Evolutionary conservation across 1,139 yeast species (phyloP).

Genomic region (Suhomyces ambrosiae): DNA sequence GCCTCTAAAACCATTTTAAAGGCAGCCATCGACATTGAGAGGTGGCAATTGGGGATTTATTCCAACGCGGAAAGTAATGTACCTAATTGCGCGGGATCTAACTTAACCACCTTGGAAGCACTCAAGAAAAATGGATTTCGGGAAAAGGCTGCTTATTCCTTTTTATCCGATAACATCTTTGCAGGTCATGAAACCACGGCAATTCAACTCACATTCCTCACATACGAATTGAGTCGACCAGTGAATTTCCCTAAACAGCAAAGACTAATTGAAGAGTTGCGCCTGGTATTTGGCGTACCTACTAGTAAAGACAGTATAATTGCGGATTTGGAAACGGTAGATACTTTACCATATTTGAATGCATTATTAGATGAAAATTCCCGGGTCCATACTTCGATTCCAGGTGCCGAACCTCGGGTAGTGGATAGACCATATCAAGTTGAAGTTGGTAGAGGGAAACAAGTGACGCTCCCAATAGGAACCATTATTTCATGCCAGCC

Average conservation of each 20-base stretch:
- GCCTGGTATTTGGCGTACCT: conserved; percentile 33
- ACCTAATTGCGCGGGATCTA: conserved; percentile 24
- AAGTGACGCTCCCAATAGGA: conserved; percentile 49
- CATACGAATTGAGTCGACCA: conserved; percentile 62
- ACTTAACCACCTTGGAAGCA: conserved; percentile 37
- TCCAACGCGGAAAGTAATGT: conserved; percentile 36
- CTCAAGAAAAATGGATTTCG: conserved; percentile 35
- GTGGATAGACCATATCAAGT: conserved; percentile 33
- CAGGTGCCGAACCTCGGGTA: conserved; percentile 71
- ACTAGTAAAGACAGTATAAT: conserved; percentile 26
- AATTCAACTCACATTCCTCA: conserved; percentile 59
- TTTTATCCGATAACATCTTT: conserved; percentile 44
- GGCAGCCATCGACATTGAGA: conserved; percentile 44
- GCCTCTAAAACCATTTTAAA: conserved; percentile 42
- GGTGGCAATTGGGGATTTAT: conserved; percentile 55
- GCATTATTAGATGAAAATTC: conserved; percentile 61
- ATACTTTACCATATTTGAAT: conserved; percentile 54
- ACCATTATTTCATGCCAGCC: conserved; percentile 68
- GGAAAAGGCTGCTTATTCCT: conserved; percentile 42
- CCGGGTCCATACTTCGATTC: conserved; percentile 69
- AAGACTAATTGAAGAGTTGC: conserved; percentile 46
- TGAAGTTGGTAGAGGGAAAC: conserved; percentile 18
- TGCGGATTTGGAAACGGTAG: conserved; percentile 44
- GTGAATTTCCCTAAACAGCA: conserved; percentile 44
- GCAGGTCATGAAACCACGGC: conserved; percentile 86